Evolutionary conservation across 768 basidiomycete genomes (phyloP).

Genomic region (Termitomyces sp.): DNA sequence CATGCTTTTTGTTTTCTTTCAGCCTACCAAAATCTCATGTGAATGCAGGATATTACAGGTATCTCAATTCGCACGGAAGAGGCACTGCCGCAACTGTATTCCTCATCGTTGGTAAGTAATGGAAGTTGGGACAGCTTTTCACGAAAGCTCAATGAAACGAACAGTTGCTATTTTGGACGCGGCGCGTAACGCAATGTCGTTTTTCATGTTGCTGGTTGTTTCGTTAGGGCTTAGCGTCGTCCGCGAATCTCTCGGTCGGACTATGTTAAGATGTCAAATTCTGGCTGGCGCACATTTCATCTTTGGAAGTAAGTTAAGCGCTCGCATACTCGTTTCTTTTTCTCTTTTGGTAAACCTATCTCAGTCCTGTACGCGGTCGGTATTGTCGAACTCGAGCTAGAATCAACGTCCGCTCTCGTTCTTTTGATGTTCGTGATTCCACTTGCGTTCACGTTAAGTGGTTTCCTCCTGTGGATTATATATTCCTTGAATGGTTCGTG

Average conservation of each 20-base stretch:
- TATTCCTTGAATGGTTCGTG: slow-evolving; percentile 80
- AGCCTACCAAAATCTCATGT: background rate
- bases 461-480: slow-evolving; percentile 95
- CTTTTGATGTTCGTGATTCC: slow-evolving; percentile 91
- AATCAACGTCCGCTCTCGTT: slow-evolving; percentile 81
- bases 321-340: background rate
- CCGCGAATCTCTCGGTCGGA: slow-evolving; percentile 76
- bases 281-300: slow-evolving; percentile 84
- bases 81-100: slow-evolving; percentile 78
- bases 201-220: slow-evolving; percentile 93
- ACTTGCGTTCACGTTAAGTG: slow-evolving; percentile 90
- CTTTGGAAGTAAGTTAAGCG: slow-evolving; percentile 73
- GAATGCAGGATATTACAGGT: slow-evolving; percentile 80
- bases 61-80: slow-evolving; percentile 83
- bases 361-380: slow-evolving; percentile 90
- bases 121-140: background rate
- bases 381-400: slow-evolving; percentile 88
- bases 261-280: slow-evolving; percentile 80
- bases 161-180: slow-evolving; percentile 93
- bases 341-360: slow-evolving; percentile 2
- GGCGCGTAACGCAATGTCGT: slow-evolving; percentile 88
- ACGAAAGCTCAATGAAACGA: slow-evolving; percentile 5
- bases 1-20: background rate
- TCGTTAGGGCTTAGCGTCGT: slow-evolving; percentile 91
- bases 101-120: slow-evolving; percentile 77